These are phyloP conservation scores for Lepidium sativum DNA, from an alignment of 345 rosid genomes.

Conservation along the genomic window DNA sequence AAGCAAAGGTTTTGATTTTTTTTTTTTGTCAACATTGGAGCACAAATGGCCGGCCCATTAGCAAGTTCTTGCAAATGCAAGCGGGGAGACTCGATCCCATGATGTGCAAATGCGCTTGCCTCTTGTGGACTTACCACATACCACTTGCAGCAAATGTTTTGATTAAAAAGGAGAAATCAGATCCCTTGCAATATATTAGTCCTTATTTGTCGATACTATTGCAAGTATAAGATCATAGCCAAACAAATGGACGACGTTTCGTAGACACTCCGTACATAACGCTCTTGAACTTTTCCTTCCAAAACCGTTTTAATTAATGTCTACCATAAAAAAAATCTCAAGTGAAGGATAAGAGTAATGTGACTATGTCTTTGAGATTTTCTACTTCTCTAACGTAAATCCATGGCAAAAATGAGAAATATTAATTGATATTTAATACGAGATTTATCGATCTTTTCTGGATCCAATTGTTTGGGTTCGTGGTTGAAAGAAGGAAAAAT, in stretches of 20 bases:
- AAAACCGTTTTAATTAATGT: slow-evolving; percentile 2
- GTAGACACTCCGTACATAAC: slow-evolving; percentile 29
- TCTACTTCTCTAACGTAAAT: slow-evolving; percentile 25
- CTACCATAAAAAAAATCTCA: too few relatives aligned
- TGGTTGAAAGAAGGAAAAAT: not conserved
- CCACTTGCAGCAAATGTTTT: slow-evolving; percentile 6
- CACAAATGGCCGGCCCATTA: too few relatives aligned
- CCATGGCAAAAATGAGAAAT: slow-evolving; percentile 7
- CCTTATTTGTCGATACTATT: not conserved
- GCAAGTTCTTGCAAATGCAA: too few relatives aligned
- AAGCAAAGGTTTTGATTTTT: too few relatives aligned
- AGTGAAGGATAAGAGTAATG: slow-evolving; percentile 13
- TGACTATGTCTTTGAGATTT: not conserved
- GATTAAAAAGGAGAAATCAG: not conserved
- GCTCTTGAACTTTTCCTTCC: slow-evolving; percentile 34
- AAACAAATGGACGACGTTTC: slow-evolving; percentile 36
- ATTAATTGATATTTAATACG: slow-evolving; percentile 3
- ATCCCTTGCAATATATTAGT: not conserved
- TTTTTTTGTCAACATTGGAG: too few relatives aligned
- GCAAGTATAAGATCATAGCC: not conserved
- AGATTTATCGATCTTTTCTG: not conserved
- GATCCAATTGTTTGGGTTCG: not conserved
- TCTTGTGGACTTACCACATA: too few relatives aligned
- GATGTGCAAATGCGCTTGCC: too few relatives aligned
- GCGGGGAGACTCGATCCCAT: too few relatives aligned